phyloP scores from a whole-genome alignment of 1,139 yeast species.

The Arxiozyma slooffiae region DNA sequence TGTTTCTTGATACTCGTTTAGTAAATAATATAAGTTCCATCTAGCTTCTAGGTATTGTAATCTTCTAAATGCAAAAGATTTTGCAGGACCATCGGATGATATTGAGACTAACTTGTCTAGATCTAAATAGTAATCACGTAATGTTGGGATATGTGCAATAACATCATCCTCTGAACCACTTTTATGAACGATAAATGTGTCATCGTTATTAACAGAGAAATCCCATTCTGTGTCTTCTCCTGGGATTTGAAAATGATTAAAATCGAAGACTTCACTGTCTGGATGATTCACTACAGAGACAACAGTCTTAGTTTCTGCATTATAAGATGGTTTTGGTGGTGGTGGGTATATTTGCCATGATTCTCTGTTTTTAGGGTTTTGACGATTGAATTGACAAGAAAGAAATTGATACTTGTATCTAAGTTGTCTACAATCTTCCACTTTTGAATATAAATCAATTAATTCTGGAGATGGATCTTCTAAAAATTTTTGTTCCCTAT shows the following conservation, averaged over 20 bases:
- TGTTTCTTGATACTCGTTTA: slow-evolving; percentile 88
- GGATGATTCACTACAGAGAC: slow-evolving; percentile 32
- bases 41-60: slow-evolving; percentile 90
- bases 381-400: slow-evolving; percentile 63
- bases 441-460: slow-evolving; percentile 57
- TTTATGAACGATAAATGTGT: slow-evolving; percentile 57
- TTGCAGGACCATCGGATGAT: slow-evolving; percentile 94
- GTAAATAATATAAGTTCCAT: slow-evolving; percentile 81
- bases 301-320: slow-evolving; percentile 54
- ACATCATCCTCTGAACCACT: slow-evolving; percentile 28
- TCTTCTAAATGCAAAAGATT: slow-evolving; percentile 90
- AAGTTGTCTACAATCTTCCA: slow-evolving; percentile 60
- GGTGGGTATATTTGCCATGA: slow-evolving; percentile 81
- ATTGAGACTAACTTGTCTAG: slow-evolving; percentile 58
- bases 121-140: slow-evolving; percentile 77
- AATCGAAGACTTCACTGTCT: slow-evolving; percentile 48
- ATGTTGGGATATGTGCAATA: slow-evolving; percentile 58
- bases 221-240: slow-evolving; percentile 41
- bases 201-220: slow-evolving; percentile 48
- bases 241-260: slow-evolving; percentile 57
- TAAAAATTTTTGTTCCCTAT: slow-evolving; percentile 49
- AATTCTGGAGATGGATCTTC: slow-evolving; percentile 66
- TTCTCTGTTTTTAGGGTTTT: slow-evolving; percentile 69
- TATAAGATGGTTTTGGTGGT: slow-evolving; percentile 91
- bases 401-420: slow-evolving; percentile 66